phyloP scores from a whole-genome alignment of 345 rosid genomes.

The Lumnitzera littorea region DNA sequence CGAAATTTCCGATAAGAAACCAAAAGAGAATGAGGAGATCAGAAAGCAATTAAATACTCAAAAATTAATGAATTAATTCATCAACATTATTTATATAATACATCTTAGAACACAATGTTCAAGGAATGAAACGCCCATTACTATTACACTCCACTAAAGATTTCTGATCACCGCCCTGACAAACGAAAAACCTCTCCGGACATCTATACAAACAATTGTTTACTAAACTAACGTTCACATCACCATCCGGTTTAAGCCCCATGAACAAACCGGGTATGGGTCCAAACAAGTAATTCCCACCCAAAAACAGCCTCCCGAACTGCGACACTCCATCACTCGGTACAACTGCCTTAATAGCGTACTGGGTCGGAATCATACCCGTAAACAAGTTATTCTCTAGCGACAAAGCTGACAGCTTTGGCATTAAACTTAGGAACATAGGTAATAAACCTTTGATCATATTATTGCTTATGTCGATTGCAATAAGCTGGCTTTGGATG shows the following conservation, averaged over 20 bases:
- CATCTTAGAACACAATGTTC: slow-evolving; percentile 1
- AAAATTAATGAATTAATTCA: too few relatives aligned
- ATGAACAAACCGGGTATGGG: slow-evolving; percentile 58
- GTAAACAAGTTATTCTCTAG: slow-evolving; percentile 32
- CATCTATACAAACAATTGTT: slow-evolving; percentile 75
- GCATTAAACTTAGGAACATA: slow-evolving; percentile 26
- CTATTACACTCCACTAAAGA: slow-evolving; percentile 57
- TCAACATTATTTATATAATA: neutral
- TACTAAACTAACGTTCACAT: slow-evolving; percentile 46
- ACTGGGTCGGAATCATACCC: slow-evolving; percentile 36
- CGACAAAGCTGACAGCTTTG: slow-evolving; percentile 34
- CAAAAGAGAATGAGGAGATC: too few relatives aligned
- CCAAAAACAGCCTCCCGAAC: slow-evolving; percentile 67
- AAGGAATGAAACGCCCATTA: slow-evolving; percentile 40
- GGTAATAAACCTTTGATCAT: slow-evolving; percentile 27
- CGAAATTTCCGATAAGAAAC: too few relatives aligned
- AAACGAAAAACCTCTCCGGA: slow-evolving; percentile 60
- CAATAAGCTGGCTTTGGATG: slow-evolving; percentile 44
- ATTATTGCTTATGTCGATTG: slow-evolving; percentile 35
- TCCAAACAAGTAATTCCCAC: slow-evolving; percentile 79
- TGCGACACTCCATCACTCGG: slow-evolving; percentile 41
- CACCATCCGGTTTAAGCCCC: slow-evolving; percentile 47
- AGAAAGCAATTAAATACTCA: too few relatives aligned
- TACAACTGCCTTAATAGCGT: slow-evolving; percentile 24
- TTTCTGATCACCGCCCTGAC: slow-evolving; percentile 67